These are phyloP conservation scores for Pigoraptor vietnamica DNA, from an alignment of 78 protist genomes.

Conservation along the genomic window DNA sequence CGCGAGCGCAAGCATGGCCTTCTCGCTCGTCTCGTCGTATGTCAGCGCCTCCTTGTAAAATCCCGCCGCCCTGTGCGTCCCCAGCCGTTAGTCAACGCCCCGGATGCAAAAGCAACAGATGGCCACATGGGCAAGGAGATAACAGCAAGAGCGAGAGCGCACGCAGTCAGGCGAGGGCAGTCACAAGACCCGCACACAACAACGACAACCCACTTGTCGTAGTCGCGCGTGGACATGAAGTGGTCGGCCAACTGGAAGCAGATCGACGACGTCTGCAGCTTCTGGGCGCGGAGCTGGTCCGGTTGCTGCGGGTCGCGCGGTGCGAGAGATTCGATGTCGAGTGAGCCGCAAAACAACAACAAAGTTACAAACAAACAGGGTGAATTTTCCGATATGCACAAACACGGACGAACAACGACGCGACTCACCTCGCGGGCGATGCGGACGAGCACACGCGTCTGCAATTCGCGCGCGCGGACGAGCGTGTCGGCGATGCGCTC, in stretches of 20 bases:
- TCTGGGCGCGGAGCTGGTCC: conserved; percentile 3
- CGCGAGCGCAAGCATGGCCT: conserved; percentile 52
- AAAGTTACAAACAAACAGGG: too few species aligned
- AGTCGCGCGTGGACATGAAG: not conserved
- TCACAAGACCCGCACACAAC: not conserved
- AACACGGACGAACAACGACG: too few species aligned
- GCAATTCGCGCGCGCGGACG: not conserved
- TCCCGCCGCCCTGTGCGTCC: conserved; percentile 9
- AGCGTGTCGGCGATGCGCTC: not conserved
- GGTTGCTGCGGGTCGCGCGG: conserved; percentile 3
- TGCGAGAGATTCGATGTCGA: too few species aligned
- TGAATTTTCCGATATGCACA: too few species aligned
- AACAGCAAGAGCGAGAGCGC: too few species aligned
- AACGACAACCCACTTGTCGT: not conserved
- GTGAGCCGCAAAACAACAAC: too few species aligned
- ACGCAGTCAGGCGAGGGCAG: too few species aligned
- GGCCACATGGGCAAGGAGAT: too few species aligned
- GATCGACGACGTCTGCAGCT: not conserved
- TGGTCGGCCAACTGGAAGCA: conserved; percentile 29
- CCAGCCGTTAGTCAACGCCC: not conserved
- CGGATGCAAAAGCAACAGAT: too few species aligned
- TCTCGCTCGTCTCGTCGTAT: conserved; percentile 3
- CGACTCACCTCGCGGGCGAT: conserved; percentile 15
- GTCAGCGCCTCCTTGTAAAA: conserved; percentile 44
- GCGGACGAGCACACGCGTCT: not conserved